Conservation (phyloP, 441 rosid genomes). For the Erodium texanum region DNA sequence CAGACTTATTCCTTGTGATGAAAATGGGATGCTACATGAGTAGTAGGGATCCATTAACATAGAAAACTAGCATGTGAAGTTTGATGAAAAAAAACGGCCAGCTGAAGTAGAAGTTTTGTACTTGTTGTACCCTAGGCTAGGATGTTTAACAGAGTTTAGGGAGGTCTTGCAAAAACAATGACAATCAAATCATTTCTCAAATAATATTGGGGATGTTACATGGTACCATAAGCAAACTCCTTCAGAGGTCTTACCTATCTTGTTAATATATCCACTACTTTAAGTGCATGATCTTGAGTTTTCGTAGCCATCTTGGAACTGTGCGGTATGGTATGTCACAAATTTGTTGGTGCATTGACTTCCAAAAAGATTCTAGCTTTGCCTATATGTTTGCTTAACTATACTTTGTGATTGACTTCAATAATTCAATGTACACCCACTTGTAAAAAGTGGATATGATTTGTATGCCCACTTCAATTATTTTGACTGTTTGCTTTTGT, state of each 20-base stretch:
- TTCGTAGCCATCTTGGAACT: not conserved
- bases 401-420: too few relatives aligned
- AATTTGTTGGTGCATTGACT: not conserved
- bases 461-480: too few relatives aligned
- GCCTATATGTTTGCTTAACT: not conserved
- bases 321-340: not conserved
- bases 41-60: not conserved
- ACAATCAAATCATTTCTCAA: not conserved
- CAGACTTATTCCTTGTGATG: not conserved
- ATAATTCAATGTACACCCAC: too few relatives aligned
- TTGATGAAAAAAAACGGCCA: not conserved
- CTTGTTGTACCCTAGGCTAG: not conserved
- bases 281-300: not conserved
- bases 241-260: not conserved
- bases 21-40: not conserved
- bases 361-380: not conserved
- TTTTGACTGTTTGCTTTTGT: slow-evolving; percentile 6
- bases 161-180: not conserved
- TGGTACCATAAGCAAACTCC: too few relatives aligned
- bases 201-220: too few relatives aligned
- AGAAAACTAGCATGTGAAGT: too few relatives aligned
- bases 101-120: not conserved
- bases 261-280: not conserved
- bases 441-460: too few relatives aligned
- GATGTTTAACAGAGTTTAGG: not conserved